These are phyloP conservation scores for Haplosporangium sp. DNA, from an alignment of 371 early-diverging fungal species.

Conservation along the genomic window DNA sequence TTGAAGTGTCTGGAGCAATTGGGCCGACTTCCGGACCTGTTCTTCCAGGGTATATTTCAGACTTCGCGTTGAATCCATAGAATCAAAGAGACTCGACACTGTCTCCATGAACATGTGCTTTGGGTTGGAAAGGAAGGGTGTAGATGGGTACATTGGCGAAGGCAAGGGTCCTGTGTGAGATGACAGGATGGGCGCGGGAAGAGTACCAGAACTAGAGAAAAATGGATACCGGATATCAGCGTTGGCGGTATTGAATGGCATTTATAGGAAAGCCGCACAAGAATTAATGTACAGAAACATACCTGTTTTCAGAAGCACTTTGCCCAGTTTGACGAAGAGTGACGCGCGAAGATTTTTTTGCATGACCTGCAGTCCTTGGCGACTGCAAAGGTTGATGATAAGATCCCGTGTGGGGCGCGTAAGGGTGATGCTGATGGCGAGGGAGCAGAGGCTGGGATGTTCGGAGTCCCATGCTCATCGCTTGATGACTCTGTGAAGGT, in stretches of 20 bases:
- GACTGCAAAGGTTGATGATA: constrained; percentile 38
- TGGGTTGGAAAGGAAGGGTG: constrained; percentile 45
- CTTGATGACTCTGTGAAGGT: constrained; percentile 55
- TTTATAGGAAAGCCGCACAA: no score
- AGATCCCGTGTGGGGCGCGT: constrained; percentile 37
- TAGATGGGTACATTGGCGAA: constrained; percentile 43
- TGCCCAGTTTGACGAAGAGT: constrained; percentile 29
- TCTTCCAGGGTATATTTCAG: constrained; percentile 78
- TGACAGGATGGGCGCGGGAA: constrained; percentile 51
- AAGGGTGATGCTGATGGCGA: constrained; percentile 48
- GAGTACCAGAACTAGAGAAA: constrained; percentile 32
- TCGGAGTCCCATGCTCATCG: constrained; percentile 47
- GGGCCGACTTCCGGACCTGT: constrained; percentile 78
- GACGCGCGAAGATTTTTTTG: constrained; percentile 28
- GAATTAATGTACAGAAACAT: neutral
- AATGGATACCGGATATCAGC: constrained; percentile 8
- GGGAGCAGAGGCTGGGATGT: constrained; percentile 42
- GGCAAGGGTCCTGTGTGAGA: constrained; percentile 53
- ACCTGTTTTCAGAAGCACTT: constrained; percentile 6
- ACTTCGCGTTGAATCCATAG: constrained; percentile 66
- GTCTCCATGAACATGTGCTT: constrained; percentile 61
- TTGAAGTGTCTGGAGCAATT: constrained; percentile 81
- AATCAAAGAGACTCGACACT: constrained; percentile 70
- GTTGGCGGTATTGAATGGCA: neutral
- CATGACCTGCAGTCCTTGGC: constrained; percentile 30